Base-by-base conservation (phyloP, 345 rosid species). In the Conringia planisiliqua region DNA sequence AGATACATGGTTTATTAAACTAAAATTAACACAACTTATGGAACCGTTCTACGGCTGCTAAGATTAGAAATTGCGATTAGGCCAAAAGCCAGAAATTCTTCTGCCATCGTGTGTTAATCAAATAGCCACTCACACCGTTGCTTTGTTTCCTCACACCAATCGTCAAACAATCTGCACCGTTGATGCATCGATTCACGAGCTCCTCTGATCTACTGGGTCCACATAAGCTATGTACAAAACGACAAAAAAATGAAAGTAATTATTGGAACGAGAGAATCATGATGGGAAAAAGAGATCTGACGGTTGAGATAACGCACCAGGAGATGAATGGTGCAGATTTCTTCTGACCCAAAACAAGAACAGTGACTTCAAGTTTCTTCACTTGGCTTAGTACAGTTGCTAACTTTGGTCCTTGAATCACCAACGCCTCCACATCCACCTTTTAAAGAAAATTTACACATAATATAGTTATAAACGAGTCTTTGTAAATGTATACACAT, bases 21-120 rank as follows among this genome's bases (percentile, higher is more conserved):
- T 76, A 52, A 11, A 47, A 35, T 58, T 35, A 72, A 66, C 65
- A 66, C 43, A 59, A 43, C 9, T 66, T 13, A 32, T 14, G 26
- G 48, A 44, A 17, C 24, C 32, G 5, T 10, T 61, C 66, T 39
- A 61, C 6, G 65, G 65, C 30, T 60, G 44, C 18, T 16, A 44
- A 47, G 46, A 68, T 68, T 68, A 57, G 38, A 39, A 12, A 27
- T 39, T 71, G 62, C 4, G 32, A 58, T 78, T 83, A 96, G 59
- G 98, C 99, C 74, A 92, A 72, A 40, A 96, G 98, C 98, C 99
- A 96, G 90, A 96, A 96, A 68, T 96, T 87, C 57, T 89, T 96
- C 83, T 87, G 97, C 91, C 94, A 87, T 67, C 91, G 78, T 64
- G 98, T 96, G 90, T 85, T 96, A 70, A 96, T 86, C 51, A 96